Percentiles rank a stretch among this genome's conserved stretches.
phyloP scores from a whole-genome alignment of 768 basidiomycete genomes.

The Vararia minispora region DNA sequence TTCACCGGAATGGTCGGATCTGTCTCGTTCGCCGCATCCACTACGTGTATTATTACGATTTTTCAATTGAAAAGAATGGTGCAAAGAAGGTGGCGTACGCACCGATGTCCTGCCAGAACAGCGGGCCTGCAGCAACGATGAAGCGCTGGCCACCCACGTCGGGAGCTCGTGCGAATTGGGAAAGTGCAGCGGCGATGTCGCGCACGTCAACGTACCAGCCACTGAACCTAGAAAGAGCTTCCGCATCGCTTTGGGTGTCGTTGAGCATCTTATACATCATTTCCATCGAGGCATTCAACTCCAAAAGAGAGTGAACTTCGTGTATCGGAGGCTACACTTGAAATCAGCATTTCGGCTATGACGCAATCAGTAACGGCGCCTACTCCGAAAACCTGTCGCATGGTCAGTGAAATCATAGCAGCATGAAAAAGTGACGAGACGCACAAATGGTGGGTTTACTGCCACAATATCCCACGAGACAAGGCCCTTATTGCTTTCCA shows the following conservation, averaged over 20 bases:
- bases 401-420: too few relatives aligned
- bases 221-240: background rate
- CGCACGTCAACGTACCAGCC: conserved; percentile 3
- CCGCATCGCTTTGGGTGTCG: background rate
- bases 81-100: too few relatives aligned
- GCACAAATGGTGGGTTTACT: conserved; percentile 44
- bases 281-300: conserved; percentile 9
- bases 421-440: too few relatives aligned
- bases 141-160: conserved; percentile 8
- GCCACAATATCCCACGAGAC: conserved; percentile 41
- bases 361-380: background rate
- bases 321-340: conserved; percentile 19
- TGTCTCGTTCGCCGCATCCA: too few relatives aligned
- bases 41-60: too few relatives aligned
- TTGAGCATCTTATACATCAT: conserved; percentile 5
- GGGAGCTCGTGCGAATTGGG: background rate
- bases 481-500: conserved; percentile 29
- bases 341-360: background rate
- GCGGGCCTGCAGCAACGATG: conserved; percentile 1
- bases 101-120: conserved; percentile 7
- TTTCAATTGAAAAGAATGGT: too few relatives aligned
- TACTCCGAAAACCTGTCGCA: conserved; percentile 8
- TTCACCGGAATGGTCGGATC: too few relatives aligned
- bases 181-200: conserved; percentile 4
- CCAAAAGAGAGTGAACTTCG: conserved; percentile 5